Evolutionary conservation across 2,329 filamentous ascomycete genomes (phyloP), one percentile per base, ranked within the genome.

Genomic region (Bretziella fagacearum): DNA sequence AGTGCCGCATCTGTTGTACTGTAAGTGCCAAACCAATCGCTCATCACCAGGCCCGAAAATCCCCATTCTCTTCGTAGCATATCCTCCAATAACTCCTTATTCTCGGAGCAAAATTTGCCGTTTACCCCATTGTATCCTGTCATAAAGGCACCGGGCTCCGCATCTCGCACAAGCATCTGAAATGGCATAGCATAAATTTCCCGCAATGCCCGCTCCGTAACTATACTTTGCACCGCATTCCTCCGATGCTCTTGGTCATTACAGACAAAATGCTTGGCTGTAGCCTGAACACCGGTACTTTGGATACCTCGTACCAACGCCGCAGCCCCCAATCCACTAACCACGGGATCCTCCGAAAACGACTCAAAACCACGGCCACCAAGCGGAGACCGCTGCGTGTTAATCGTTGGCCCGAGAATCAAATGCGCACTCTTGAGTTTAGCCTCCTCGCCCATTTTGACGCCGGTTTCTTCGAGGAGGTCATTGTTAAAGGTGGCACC

Each of bases 401-500:
- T 76, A 56, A 78, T 74, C 18, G 74, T 79, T 3, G 75, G 75
- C 0, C 74, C 74, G 0, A 93, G 70, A 15, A 84, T 60, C 7
- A 86, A 74, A 58, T 93, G 78, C 25, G 87, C 67, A 26, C 84
- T 84, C 54, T 80, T 77, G 7, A 71, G 66, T 44, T 73, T 74
- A 20, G 80, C 74, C 61, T 93, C 84, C 25, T 71, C 66, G 3
- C 77, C 84, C 57, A 84, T 69, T 44, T 73, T 79, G 52, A 70
- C 68, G 2, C 82, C 84, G 11, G 83, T 72, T 54, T 76, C 64
- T 46, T 78, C 74, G 63, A 91, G 85, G 43, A 91, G 65, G 2
- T 77, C 70, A 37, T 76, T 71, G 58, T 86, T 84, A 81, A 83
- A 93, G 0, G 83, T 91, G 1, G 81, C 73, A 0, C 81, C 84